These are phyloP conservation scores for Coemansia sp. DNA, from an alignment of 192 early-diverging fungal genomes.

Conservation along the genomic window DNA sequence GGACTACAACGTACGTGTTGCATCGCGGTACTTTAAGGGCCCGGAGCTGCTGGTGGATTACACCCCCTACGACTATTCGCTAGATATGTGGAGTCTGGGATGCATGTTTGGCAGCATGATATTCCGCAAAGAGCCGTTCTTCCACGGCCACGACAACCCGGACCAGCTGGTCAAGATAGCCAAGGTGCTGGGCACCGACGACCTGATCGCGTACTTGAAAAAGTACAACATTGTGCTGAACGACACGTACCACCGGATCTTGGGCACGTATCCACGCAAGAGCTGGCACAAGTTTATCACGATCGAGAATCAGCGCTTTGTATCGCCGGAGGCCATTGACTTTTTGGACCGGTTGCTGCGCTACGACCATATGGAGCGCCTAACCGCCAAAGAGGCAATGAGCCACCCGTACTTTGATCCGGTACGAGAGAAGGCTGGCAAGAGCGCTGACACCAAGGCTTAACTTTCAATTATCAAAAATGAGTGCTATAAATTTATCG, in stretches of 20 bases:
- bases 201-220: slow-evolving; percentile 85
- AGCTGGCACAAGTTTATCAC: slow-evolving; percentile 86
- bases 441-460: slow-evolving; percentile 10
- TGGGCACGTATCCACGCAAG: slow-evolving; percentile 87
- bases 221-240: slow-evolving; percentile 95
- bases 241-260: slow-evolving; percentile 85
- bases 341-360: slow-evolving; percentile 86
- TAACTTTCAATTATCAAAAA: not conserved
- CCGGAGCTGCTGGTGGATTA: slow-evolving; percentile 98
- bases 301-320: slow-evolving; percentile 80
- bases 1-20: slow-evolving; percentile 97
- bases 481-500: not conserved
- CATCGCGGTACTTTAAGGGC: slow-evolving; percentile 98
- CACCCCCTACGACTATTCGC: slow-evolving; percentile 97
- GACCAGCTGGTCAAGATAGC: slow-evolving; percentile 99
- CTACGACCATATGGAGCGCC: slow-evolving; percentile 91
- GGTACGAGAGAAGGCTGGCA: slow-evolving; percentile 30
- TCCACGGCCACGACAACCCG: slow-evolving; percentile 98
- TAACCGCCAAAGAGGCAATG: slow-evolving; percentile 88
- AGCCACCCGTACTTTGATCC: slow-evolving; percentile 80
- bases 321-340: slow-evolving; percentile 79
- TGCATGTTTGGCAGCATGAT: slow-evolving; percentile 99
- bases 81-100: slow-evolving; percentile 99
- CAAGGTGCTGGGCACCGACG: slow-evolving; percentile 95
- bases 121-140: slow-evolving; percentile 98